Conservation (phyloP, 306 rosid genomes). For the Gillenia trifoliata region DNA sequence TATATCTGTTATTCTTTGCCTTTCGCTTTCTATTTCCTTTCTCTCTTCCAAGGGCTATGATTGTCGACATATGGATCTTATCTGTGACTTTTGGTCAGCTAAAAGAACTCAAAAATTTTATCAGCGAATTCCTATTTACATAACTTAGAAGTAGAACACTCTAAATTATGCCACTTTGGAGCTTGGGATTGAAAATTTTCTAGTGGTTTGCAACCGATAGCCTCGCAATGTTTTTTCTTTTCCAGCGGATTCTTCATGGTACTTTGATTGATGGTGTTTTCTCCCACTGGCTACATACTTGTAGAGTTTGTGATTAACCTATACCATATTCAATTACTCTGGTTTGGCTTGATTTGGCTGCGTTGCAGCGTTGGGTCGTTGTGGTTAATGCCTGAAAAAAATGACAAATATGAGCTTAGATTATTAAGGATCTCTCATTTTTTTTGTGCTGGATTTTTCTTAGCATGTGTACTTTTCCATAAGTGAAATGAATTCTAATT, state of each 20-base stretch:
- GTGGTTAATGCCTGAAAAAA: background rate
- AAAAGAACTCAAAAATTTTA: no score
- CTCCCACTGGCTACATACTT: no score
- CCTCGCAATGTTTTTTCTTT: background rate
- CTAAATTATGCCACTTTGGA: no score
- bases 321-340: no score
- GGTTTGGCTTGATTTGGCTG: background rate
- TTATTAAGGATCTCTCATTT: background rate
- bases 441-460: background rate
- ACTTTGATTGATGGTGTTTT: background rate
- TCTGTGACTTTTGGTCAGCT: no score
- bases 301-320: no score
- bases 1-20: background rate
- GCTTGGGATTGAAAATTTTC: no score
- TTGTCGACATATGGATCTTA: background rate
- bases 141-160: no score
- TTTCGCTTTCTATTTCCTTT: no score
- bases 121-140: no score
- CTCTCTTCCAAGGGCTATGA: no score
- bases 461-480: background rate
- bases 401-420: background rate
- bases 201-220: background rate
- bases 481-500: background rate
- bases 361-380: background rate
- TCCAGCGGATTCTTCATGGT: background rate